These are phyloP conservation scores for Nicotiana obtusifolia DNA, from an alignment of 257 asterid species.

Conservation along the genomic window DNA sequence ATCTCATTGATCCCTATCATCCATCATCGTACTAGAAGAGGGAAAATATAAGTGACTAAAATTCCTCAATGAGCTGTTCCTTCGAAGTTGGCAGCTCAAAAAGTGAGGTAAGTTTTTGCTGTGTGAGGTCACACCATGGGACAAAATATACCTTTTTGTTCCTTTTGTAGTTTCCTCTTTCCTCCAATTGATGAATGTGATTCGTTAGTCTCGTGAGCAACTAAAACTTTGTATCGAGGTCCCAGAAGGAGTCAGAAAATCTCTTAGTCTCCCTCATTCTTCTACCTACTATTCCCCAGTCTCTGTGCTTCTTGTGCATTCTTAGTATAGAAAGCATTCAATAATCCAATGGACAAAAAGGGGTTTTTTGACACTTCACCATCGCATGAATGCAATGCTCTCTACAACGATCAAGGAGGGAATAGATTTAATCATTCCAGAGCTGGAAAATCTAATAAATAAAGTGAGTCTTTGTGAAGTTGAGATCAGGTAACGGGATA, in stretches of 20 bases:
- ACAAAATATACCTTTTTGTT: not conserved
- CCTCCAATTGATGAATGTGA: not conserved
- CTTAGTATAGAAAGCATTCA: not conserved
- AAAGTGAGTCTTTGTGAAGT: not conserved
- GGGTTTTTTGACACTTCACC: not conserved
- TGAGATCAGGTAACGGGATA: not conserved
- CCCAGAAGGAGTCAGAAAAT: not conserved
- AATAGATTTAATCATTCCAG: not conserved
- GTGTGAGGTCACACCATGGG: not conserved
- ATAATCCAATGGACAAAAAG: not conserved
- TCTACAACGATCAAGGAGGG: not conserved
- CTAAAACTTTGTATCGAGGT: not conserved
- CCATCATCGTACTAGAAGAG: not conserved
- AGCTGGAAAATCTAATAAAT: not conserved
- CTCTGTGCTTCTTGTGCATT: not conserved
- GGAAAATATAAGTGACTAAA: not conserved
- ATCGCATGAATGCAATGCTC: not conserved
- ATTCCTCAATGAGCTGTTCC: not conserved
- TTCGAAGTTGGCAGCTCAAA: not conserved
- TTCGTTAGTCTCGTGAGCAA: not conserved
- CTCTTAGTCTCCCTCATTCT: not conserved
- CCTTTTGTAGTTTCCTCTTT: not conserved
- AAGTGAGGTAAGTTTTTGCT: not conserved
- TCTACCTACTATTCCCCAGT: not conserved
- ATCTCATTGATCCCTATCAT: not conserved